Evolutionary conservation across 148 eudicot species (phyloP).

Genomic region (Cornus controversa): DNA sequence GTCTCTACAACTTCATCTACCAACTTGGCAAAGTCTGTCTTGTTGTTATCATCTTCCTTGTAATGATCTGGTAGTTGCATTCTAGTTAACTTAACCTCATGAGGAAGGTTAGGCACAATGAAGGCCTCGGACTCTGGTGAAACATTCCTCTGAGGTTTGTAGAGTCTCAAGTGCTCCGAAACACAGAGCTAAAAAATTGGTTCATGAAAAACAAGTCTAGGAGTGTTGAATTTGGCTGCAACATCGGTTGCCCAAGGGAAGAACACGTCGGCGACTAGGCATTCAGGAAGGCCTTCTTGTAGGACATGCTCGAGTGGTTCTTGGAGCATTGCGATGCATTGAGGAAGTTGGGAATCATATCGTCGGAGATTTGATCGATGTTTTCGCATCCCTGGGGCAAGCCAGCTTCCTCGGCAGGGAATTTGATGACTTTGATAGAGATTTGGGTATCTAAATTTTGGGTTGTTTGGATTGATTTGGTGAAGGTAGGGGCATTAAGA

Average conservation of each 20-base stretch:
- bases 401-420: constrained; percentile 37
- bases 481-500: constrained; percentile 27
- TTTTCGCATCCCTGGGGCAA: constrained; percentile 42
- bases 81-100: constrained; percentile 16
- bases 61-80: too few species aligned
- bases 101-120: constrained; percentile 34
- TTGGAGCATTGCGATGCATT: constrained; percentile 32
- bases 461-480: constrained; percentile 17
- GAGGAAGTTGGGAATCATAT: constrained; percentile 19
- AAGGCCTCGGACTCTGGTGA: constrained; percentile 26
- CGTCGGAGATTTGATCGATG: constrained; percentile 16
- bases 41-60: too few species aligned
- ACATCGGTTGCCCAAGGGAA: constrained; percentile 38
- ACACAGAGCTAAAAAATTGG: constrained; percentile 23
- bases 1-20: not conserved
- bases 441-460: constrained; percentile 1
- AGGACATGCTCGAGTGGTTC: constrained; percentile 40
- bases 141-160: constrained; percentile 22
- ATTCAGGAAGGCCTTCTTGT: constrained; percentile 20
- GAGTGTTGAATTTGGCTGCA: constrained; percentile 33
- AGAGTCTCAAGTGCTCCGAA: constrained; percentile 18
- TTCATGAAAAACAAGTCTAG: constrained; percentile 37
- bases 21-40: too few species aligned
- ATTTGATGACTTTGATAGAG: constrained; percentile 21
- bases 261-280: constrained; percentile 34